Base-by-base conservation (phyloP, 495 filamentous ascomycete genomes). In the Lophiostoma macrostomum region DNA sequence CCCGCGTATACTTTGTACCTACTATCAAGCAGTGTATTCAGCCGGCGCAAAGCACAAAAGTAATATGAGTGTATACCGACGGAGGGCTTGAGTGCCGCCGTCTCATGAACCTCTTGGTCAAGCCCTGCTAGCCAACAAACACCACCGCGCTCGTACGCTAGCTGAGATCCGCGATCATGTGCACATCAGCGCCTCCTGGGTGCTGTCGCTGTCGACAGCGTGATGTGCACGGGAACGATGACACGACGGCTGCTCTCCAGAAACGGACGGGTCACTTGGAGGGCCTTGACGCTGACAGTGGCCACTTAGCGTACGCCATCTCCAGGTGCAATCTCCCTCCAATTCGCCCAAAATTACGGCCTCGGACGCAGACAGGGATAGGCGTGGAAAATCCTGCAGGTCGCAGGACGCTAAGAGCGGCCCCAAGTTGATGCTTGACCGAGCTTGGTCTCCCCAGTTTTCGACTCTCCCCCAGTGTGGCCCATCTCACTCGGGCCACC, bases 291-390 rank as follows among this genome's bases (percentile, higher is more conserved):
- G 5, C 22, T 28, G 14, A 31, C 39, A n/a, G 27, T 37, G 39
- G 18, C 55, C 47, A 40, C 12, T 48, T 52, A 53, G 48, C 55
- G 55, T 28, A 19, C 27, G 34, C 55, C 45, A 38, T 19, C 41
- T 4, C 39, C 34, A 47, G 12, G 14, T 43, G 12, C 28, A 60
- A 60, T 53, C 42, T 54, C 56, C 36, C 30, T 53, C 28, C 47
- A 59, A 48, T 59, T 59, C 56, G 56, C 27, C 49, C 56, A 59
- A 53, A 32, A 53, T 53, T 60, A 35, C 49, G 40, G 20, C 30
- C 56, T 49, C 43, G 56, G 56, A 42, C 19, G 16, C 16, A 12
- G 16, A 30, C 41, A 42, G 49, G 49, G 40, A 22, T 49, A 20
- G 24, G 14, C 27, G 1, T 7, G 16, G 56, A 60, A 60, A 41